Base-by-base conservation (phyloP, 2,329 filamentous ascomycete genomes). In the Annulohypoxylon truncatum region DNA sequence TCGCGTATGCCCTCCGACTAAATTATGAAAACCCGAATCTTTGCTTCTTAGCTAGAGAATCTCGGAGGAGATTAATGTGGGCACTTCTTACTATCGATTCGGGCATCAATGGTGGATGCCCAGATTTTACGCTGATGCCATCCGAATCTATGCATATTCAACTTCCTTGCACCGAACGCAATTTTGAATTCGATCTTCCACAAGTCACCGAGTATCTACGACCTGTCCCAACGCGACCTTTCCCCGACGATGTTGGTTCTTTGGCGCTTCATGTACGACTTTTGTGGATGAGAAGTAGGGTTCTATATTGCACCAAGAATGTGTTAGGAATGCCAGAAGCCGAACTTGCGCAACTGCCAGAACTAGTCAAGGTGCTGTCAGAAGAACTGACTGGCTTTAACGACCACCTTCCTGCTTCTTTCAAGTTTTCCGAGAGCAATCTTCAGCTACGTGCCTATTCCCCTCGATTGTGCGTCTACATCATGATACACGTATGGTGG, bases 401-500 rank as follows among this genome's bases (percentile, higher is more conserved):
- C 47, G 80, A 82, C 18, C 79, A 85, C 22, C 74, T 88, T 4
- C 86, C 85, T 1, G 77, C 82, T 0, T 87, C 85, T 8, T 88
- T 88, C 69, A 83, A 84, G 48, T 88, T 86, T 74, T 87, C 84
- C 9, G 85, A 87, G 65, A 83, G 80, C 66, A 87, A 87, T 28
- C 77, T 87, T 3, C 81, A 85, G 12, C 77, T 88, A 22, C 82
- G 86, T 4, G 84, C 85, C 2, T 88, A 87, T 69, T 88, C 86
- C 0, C 83, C 85, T 1, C 79, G 86, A 2, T 80, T 88, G 4
- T 86, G 85, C 64, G 84, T 86, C 42, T 88, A 85, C 63, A 78
- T 87, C 71, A 87, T 87, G 85, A 87, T 87, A 8, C 85, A 88
- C 67, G 79, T 88, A 7, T 86, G 83, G 84, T 87, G 85, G 85